Percentiles rank a stretch among this genome's conserved stretches.
Evolutionary conservation across 75 land plant species (phyloP).

Genomic region (Pseudotsuga menziesii): DNA sequence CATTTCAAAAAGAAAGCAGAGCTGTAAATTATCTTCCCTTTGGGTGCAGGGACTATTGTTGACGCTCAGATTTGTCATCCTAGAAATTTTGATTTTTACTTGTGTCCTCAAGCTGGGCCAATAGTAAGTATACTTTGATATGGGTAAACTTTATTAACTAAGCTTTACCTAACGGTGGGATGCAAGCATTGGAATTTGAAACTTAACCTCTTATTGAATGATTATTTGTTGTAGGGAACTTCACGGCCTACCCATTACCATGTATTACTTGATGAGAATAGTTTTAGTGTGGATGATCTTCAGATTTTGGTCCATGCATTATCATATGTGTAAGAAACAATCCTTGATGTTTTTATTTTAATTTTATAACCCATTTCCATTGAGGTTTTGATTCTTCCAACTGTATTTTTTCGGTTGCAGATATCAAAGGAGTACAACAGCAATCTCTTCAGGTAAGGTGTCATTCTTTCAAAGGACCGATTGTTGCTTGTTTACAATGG

Average conservation of each 20-base stretch:
- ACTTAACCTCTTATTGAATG: background rate
- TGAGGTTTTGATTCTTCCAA: background rate
- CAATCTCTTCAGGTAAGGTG: slow-evolving; percentile 51
- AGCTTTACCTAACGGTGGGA: background rate
- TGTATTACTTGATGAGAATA: slow-evolving; percentile 53
- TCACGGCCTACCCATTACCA: slow-evolving; percentile 84
- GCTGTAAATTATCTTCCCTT: background rate
- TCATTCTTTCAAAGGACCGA: background rate
- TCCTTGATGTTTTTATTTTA: background rate
- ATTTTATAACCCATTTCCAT: background rate
- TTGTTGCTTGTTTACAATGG: too few species aligned
- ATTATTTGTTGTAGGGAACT: slow-evolving; percentile 41
- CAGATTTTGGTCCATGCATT: slow-evolving; percentile 67
- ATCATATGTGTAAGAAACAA: slow-evolving; percentile 52
- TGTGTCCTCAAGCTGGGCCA: slow-evolving; percentile 73
- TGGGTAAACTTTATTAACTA: too few species aligned
- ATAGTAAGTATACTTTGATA: slow-evolving; percentile 44
- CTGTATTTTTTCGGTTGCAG: slow-evolving; percentile 20
- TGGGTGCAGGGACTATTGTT: slow-evolving; percentile 70
- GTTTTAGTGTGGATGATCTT: slow-evolving; percentile 58
- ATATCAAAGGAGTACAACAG: slow-evolving; percentile 66
- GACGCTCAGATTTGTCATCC: slow-evolving; percentile 76
- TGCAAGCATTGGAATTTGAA: too few species aligned
- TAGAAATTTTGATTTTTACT: slow-evolving; percentile 70
- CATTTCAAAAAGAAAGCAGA: background rate